Conservation (phyloP, 768 basidiomycete species). For the Amanita inopinata region DNA sequence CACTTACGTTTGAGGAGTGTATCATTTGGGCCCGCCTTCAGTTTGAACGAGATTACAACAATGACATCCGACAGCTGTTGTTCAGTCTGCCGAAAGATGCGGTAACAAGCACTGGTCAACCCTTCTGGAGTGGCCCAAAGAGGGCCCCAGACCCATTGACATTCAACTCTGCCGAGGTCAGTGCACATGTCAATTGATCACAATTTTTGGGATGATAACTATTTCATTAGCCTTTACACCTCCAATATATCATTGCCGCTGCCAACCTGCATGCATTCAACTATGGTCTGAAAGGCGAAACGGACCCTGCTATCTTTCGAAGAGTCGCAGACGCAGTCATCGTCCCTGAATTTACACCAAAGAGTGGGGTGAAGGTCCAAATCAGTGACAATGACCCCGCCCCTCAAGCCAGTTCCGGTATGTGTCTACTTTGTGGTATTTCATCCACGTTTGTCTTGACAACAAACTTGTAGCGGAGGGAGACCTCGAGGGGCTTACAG, state of each 20-base stretch:
- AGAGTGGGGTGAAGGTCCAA: constrained; percentile 86
- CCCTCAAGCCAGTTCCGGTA: constrained; percentile 39
- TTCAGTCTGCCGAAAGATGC: constrained; percentile 95
- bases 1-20: constrained; percentile 94
- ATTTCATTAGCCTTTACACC: constrained; percentile 58
- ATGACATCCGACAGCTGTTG: constrained; percentile 85
- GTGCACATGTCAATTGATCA: constrained; percentile 18
- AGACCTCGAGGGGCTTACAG: constrained; percentile 45
- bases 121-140: constrained; percentile 99
- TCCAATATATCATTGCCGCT: constrained; percentile 83
- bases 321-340: constrained; percentile 76
- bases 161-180: constrained; percentile 82
- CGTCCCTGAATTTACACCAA: constrained; percentile 91
- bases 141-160: constrained; percentile 85
- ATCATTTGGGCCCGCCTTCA: constrained; percentile 93
- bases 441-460: constrained; percentile 10
- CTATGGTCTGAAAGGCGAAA: constrained; percentile 90
- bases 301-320: constrained; percentile 69
- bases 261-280: constrained; percentile 98
- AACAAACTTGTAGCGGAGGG: constrained; percentile 29
- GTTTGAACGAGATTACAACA: constrained; percentile 91
- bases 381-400: constrained; percentile 88
- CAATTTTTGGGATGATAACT: constrained; percentile 10
- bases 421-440: constrained; percentile 10
- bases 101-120: constrained; percentile 82